Conservation (phyloP, 2,329 filamentous ascomycete genomes). For the Fusarium mundagurra region DNA sequence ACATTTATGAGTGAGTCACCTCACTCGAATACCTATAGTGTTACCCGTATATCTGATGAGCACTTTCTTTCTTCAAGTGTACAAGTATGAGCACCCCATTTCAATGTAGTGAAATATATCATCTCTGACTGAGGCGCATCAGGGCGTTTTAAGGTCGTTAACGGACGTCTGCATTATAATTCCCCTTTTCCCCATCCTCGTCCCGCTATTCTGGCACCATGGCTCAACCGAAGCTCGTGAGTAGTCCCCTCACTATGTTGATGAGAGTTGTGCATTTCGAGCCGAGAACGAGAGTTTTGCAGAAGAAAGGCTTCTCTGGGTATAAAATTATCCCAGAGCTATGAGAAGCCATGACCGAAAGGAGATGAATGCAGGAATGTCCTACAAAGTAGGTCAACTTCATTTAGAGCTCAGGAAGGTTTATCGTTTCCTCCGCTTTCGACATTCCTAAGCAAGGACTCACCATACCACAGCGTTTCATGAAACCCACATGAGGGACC, state of each 20-base stretch:
- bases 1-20: neutral
- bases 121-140: neutral
- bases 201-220: neutral
- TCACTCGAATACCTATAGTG: neutral
- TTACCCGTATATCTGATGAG: neutral
- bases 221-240: too few relatives aligned
- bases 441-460: neutral
- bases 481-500: neutral
- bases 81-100: too few relatives aligned
- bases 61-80: neutral
- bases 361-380: neutral
- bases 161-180: neutral
- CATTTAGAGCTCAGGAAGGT: neutral
- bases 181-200: neutral
- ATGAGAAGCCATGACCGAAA: too few relatives aligned
- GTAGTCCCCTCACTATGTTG: neutral
- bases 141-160: neutral
- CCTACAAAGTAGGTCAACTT: neutral
- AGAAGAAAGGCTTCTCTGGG: too few relatives aligned
- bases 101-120: neutral
- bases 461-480: too few relatives aligned
- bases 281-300: neutral
- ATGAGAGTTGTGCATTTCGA: too few relatives aligned
- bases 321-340: neutral
- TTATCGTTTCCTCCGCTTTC: too few relatives aligned